A percentile compares a stretch with the other conserved stretches of the same genome.
These are phyloP conservation scores for Termitomyces sp. DNA, from an alignment of 1,284 basidiomycete species.

Conservation along the genomic window DNA sequence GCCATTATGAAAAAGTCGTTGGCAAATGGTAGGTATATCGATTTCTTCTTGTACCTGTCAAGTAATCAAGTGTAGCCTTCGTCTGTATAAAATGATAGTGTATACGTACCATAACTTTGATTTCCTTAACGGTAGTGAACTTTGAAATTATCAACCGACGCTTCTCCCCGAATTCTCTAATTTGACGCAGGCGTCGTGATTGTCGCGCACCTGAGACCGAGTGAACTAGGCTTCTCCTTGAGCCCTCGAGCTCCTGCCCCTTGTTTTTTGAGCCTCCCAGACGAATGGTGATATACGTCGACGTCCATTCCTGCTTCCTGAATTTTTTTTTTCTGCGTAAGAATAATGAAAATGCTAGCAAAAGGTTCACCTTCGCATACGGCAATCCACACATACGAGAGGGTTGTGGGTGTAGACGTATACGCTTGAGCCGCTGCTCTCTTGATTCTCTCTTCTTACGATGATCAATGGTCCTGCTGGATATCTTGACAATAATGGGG, in stretches of 20 bases:
- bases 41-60: conserved; percentile 52
- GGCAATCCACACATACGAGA: conserved; percentile 58
- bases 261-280: conserved; percentile 22
- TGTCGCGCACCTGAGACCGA: conserved; percentile 39
- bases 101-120: conserved; percentile 61
- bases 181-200: conserved; percentile 61
- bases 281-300: conserved; percentile 48
- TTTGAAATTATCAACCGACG: conserved; percentile 54
- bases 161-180: conserved; percentile 43
- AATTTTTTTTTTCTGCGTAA: neutral
- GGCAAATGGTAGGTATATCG: conserved; percentile 67
- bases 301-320: conserved; percentile 47
- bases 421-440: conserved; percentile 23
- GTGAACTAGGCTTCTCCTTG: conserved; percentile 20
- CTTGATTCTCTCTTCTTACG: conserved; percentile 38
- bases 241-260: conserved; percentile 5
- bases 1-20: conserved; percentile 59
- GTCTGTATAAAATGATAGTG: neutral
- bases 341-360: neutral
- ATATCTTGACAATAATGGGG: conserved; percentile 41
- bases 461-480: conserved; percentile 50
- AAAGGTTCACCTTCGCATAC: conserved; percentile 45
- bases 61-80: conserved; percentile 2
- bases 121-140: conserved; percentile 65
- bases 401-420: conserved; percentile 40